Percentiles rank a stretch among this genome's conserved stretches.
phyloP scores from a whole-genome alignment of 805 yeast genomes.

The Candida corydali region DNA sequence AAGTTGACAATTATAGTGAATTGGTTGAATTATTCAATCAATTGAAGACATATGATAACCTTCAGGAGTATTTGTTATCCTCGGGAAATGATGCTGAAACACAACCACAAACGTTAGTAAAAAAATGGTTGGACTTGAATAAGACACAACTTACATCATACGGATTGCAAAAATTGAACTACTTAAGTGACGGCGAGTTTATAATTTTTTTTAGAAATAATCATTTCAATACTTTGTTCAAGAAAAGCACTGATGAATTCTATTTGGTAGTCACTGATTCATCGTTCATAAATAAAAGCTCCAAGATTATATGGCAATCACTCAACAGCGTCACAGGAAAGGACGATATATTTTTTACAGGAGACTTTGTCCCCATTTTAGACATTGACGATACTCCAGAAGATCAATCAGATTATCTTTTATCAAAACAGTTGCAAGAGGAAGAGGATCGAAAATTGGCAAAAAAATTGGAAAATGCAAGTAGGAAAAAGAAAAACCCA shows the following conservation, averaged over 20 bases:
- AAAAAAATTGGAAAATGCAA: slow-evolving; percentile 36
- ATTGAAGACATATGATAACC: slow-evolving; percentile 43
- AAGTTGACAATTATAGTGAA: slow-evolving; percentile 12
- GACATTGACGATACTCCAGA: slow-evolving; percentile 16
- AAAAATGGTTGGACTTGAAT: slow-evolving; percentile 49
- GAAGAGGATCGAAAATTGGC: slow-evolving; percentile 56
- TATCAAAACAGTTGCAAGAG: slow-evolving; percentile 49
- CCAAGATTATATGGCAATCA: slow-evolving; percentile 76
- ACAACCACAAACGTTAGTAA: slow-evolving; percentile 14
- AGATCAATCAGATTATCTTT: slow-evolving; percentile 19
- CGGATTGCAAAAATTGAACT: slow-evolving; percentile 53
- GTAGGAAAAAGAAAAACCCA: slow-evolving; percentile 12
- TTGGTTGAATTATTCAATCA: slow-evolving; percentile 17
- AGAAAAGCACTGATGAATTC: slow-evolving; percentile 43
- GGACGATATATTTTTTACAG: slow-evolving; percentile 67
- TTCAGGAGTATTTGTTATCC: slow-evolving; percentile 56
- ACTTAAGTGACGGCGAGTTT: slow-evolving; percentile 49
- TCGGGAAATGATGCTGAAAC: slow-evolving; percentile 9
- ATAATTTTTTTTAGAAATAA: slow-evolving; percentile 84
- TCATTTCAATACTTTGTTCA: slow-evolving; percentile 73
- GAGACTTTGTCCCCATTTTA: slow-evolving; percentile 51
- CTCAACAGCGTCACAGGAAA: slow-evolving; percentile 62
- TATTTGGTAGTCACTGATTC: slow-evolving; percentile 71
- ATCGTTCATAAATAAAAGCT: slow-evolving; percentile 45
- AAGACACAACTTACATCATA: slow-evolving; percentile 70